phyloP scores from a whole-genome alignment of 495 filamentous ascomycete genomes.

The Neurospora sp. region DNA sequence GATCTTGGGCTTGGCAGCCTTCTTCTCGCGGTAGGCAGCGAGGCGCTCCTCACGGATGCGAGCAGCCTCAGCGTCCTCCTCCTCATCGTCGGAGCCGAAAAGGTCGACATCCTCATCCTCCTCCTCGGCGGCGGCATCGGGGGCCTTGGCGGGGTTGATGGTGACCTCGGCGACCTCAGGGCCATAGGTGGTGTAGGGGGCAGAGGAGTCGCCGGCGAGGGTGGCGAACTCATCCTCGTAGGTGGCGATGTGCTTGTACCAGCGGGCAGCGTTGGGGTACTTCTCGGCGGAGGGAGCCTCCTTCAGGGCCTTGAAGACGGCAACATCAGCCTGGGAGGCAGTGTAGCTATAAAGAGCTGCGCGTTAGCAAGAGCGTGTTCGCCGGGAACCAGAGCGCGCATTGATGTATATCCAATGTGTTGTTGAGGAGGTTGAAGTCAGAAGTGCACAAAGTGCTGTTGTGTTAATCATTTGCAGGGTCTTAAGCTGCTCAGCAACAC shows the following conservation, averaged over 20 bases:
- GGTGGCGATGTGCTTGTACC: slow-evolving; percentile 96
- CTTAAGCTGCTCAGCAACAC: slow-evolving; percentile 99
- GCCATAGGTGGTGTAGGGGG: slow-evolving; percentile 81
- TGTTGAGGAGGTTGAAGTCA: slow-evolving; percentile 42
- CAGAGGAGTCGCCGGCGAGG: slow-evolving; percentile 83
- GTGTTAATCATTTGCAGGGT: slow-evolving; percentile 83
- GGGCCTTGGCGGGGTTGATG: slow-evolving; percentile 78
- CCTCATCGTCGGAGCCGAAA: slow-evolving; percentile 82
- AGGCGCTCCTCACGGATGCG: slow-evolving; percentile 76
- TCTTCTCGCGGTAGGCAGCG: slow-evolving; percentile 93
- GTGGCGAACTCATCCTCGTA: slow-evolving; percentile 85
- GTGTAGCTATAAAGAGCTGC: slow-evolving; percentile 48
- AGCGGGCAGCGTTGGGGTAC: slow-evolving; percentile 89
- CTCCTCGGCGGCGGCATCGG: slow-evolving; percentile 40
- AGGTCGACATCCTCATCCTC: slow-evolving; percentile 79
- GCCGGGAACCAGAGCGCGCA: not conserved
- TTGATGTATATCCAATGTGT: not conserved
- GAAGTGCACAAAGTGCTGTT: slow-evolving; percentile 68
- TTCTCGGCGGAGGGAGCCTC: slow-evolving; percentile 65
- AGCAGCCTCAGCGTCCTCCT: slow-evolving; percentile 82
- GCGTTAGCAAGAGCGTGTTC: slow-evolving; percentile 3
- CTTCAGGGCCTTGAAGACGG: slow-evolving; percentile 81
- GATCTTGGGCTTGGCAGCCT: slow-evolving; percentile 82
- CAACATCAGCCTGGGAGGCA: slow-evolving; percentile 92
- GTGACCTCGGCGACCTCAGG: slow-evolving; percentile 69